These are phyloP conservation scores for Melampsora larici-populina DNA, from an alignment of 1,284 basidiomycete genomes.

Conservation along the genomic window DNA sequence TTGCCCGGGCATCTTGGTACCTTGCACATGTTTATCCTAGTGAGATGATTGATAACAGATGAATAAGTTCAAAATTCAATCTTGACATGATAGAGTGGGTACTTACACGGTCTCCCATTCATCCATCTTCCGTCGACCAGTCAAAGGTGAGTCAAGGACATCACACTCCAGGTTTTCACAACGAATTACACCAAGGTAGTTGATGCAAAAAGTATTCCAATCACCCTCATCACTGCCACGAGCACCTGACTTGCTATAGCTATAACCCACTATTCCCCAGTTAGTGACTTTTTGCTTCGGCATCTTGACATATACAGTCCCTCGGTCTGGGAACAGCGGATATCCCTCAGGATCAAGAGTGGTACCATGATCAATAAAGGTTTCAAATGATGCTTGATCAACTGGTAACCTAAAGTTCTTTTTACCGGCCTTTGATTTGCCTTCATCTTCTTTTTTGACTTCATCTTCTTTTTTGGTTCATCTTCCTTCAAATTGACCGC, in stretches of 20 bases:
- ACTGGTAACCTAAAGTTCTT: neutral
- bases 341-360: neutral
- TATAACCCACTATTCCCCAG: conserved; percentile 1
- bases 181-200: neutral
- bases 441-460: too few species aligned
- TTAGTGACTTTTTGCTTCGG: neutral
- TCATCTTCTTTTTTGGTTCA: too few species aligned
- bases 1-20: neutral
- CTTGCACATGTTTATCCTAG: neutral
- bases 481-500: too few species aligned
- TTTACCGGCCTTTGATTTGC: too few species aligned
- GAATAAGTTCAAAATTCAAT: neutral
- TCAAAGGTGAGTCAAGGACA: neutral
- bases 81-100: neutral
- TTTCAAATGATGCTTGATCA: neutral
- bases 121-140: neutral
- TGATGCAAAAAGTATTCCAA: neutral
- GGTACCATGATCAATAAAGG: conserved; percentile 1
- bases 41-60: neutral
- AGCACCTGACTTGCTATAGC: neutral
- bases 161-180: conserved; percentile 3
- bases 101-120: neutral
- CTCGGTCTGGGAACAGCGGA: conserved; percentile 1
- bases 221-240: neutral
- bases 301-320: neutral